Conservation (phyloP, 345 rosid species). For the Salix suchowensis region DNA sequence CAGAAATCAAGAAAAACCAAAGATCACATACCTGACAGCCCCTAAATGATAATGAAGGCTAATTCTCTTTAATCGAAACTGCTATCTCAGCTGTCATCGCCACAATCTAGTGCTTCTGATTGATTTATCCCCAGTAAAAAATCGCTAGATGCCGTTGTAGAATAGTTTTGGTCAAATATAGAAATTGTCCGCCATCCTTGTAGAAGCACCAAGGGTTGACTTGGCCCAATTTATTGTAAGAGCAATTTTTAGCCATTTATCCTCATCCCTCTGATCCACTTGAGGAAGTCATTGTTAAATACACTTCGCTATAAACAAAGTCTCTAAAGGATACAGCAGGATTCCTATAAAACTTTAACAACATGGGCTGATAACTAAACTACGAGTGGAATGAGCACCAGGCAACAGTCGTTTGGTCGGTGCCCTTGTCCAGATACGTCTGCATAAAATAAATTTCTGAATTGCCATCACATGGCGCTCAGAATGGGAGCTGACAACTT, state of each 20-base stretch:
- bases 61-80: no score
- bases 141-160: no score
- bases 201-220: not conserved
- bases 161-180: no score
- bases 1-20: no score
- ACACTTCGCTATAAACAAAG: not conserved
- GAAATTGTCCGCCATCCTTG: no score
- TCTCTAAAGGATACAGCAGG: not conserved
- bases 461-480: slow-evolving; percentile 32
- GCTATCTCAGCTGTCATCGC: no score
- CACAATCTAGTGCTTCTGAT: no score
- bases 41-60: no score
- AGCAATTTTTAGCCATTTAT: not conserved
- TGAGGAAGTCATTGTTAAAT: not conserved
- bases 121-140: no score
- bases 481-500: slow-evolving; percentile 69
- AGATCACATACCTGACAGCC: no score
- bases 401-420: not conserved
- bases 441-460: slow-evolving; percentile 2
- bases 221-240: not conserved
- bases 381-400: not conserved
- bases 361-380: not conserved
- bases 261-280: not conserved
- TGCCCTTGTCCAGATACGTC: not conserved
- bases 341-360: slow-evolving; percentile 14